These are phyloP conservation scores for Imleria badia DNA, from an alignment of 768 basidiomycete genomes.

Conservation along the genomic window DNA sequence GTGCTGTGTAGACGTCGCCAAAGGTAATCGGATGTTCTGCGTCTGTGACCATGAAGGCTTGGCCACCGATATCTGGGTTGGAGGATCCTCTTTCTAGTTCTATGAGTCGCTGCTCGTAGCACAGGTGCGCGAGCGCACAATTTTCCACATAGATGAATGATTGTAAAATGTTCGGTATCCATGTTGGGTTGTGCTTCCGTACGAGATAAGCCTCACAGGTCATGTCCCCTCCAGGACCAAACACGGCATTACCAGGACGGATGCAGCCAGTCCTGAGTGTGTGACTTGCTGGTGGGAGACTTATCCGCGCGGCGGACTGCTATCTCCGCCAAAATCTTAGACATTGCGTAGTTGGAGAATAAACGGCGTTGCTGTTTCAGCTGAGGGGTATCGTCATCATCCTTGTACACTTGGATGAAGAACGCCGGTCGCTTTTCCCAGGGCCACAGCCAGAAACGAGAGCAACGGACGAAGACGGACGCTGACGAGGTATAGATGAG, in stretches of 20 bases:
- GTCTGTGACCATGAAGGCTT: conserved; percentile 66
- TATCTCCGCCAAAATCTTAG: conserved; percentile 59
- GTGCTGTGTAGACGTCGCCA: conserved; percentile 57
- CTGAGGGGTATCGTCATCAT: conserved; percentile 48
- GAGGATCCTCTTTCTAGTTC: conserved; percentile 43
- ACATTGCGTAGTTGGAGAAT: conserved; percentile 77
- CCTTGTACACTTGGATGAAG: conserved; percentile 64
- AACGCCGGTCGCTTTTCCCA: conserved; percentile 62
- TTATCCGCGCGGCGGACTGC: conserved; percentile 44
- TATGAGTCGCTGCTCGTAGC: conserved; percentile 70
- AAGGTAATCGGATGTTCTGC: conserved; percentile 61
- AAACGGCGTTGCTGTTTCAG: conserved; percentile 59
- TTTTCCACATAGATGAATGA: conserved; percentile 79
- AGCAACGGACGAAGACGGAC: conserved; percentile 55
- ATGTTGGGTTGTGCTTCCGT: conserved; percentile 59
- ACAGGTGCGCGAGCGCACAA: conserved; percentile 66
- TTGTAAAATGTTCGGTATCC: conserved; percentile 57
- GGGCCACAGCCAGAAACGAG: conserved; percentile 70
- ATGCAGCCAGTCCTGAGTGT: conserved; percentile 67
- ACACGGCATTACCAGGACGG: conserved; percentile 77
- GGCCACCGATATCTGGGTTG: conserved; percentile 70
- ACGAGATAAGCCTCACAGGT: conserved; percentile 63
- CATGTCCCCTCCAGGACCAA: conserved; percentile 74
- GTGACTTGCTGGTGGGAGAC: conserved; percentile 28
- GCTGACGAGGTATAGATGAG: conserved; percentile 77